Conservation (phyloP, 352 stramenopile genomes). For the Phytophthora cryptogea region DNA sequence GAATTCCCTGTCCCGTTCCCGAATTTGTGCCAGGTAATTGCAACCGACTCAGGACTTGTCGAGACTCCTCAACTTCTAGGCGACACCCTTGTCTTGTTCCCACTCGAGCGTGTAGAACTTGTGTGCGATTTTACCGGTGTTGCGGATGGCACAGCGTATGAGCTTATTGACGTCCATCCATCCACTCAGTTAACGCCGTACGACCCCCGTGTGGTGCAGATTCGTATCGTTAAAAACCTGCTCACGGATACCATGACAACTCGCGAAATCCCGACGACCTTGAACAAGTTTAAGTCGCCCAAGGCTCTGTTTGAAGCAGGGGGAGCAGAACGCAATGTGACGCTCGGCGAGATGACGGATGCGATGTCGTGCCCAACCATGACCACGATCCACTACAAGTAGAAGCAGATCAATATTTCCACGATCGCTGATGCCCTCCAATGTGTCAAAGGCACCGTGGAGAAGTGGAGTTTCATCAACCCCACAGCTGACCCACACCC, state of each 20-base stretch:
- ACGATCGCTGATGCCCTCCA: constrained; percentile 47
- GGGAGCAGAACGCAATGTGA: constrained; percentile 60
- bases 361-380: constrained; percentile 42
- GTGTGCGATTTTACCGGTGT: constrained; percentile 58
- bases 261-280: constrained; percentile 36
- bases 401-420: constrained; percentile 58
- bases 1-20: constrained; percentile 73
- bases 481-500: constrained; percentile 76
- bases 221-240: constrained; percentile 43
- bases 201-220: constrained; percentile 48
- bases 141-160: constrained; percentile 46
- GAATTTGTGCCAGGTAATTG: constrained; percentile 61
- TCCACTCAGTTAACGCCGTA: constrained; percentile 47
- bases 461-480: constrained; percentile 86
- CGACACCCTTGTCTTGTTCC: constrained; percentile 41
- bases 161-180: constrained; percentile 54
- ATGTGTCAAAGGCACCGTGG: constrained; percentile 75
- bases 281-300: constrained; percentile 56
- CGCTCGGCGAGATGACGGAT: constrained; percentile 62
- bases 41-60: constrained; percentile 66
- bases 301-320: constrained; percentile 55
- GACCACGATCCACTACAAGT: constrained; percentile 54
- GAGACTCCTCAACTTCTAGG: constrained; percentile 24
- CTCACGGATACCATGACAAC: constrained; percentile 42
- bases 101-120: constrained; percentile 57